Conservation (phyloP, 2,329 filamentous ascomycete species). For the Cladosporium halotolerans region DNA sequence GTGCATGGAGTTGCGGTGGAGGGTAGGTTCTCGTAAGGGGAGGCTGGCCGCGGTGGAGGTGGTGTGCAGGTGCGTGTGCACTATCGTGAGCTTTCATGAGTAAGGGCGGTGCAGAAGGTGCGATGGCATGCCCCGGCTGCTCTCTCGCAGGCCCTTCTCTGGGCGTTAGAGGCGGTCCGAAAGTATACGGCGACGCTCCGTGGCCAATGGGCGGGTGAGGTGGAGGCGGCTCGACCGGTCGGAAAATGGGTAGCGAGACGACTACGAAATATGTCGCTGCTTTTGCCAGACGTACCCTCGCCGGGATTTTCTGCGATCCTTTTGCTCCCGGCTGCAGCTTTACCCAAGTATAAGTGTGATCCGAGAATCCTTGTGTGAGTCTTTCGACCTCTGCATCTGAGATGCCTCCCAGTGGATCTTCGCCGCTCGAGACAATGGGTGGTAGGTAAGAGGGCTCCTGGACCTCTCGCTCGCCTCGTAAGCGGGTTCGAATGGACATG, state of each 20-base stretch:
- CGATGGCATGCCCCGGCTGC: conserved; percentile 12
- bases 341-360: conserved; percentile 34
- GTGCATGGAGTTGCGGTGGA: background rate
- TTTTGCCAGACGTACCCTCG: conserved; percentile 35
- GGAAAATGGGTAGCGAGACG: conserved; percentile 33
- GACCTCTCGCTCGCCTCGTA: conserved; percentile 42
- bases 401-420: conserved; percentile 38
- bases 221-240: conserved; percentile 17
- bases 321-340: conserved; percentile 30
- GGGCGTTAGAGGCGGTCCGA: conserved; percentile 11
- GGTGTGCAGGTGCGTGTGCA: conserved; percentile 13
- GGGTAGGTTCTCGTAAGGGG: conserved; percentile 9
- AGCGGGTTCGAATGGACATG: conserved; percentile 37
- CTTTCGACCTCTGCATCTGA: conserved; percentile 39
- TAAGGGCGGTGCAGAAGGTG: conserved; percentile 19
- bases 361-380: conserved; percentile 38
- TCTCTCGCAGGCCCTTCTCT: conserved; percentile 12
- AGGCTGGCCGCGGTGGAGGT: conserved; percentile 8
- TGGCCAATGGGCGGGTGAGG: background rate
- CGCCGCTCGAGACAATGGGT: conserved; percentile 39
- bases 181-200: conserved; percentile 1
- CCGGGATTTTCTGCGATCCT: conserved; percentile 31
- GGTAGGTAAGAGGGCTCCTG: conserved; percentile 46
- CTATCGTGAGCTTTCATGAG: conserved; percentile 13
- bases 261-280: conserved; percentile 42